Base-by-base conservation (phyloP, 495 filamentous ascomycete genomes). In the Penicillium atrosanguineum region DNA sequence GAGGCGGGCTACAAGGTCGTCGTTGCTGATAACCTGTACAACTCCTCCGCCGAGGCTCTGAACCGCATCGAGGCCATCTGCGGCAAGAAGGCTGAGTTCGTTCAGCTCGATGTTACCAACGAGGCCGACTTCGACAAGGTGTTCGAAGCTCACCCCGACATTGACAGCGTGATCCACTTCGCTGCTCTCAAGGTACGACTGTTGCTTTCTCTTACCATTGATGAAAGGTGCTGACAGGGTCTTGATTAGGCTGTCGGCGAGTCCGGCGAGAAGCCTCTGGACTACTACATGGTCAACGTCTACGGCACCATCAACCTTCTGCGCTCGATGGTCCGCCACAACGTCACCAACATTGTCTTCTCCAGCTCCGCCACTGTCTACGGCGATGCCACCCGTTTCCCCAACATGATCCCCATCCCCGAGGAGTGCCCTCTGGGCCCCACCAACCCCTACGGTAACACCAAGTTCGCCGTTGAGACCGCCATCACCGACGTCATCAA, bases 361-460 rank as follows among this genome's bases (percentile, higher is more conserved):
- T 96, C 92, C 47, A 96, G 83, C 64, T 96, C 91, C 7, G 91
- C 91, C 28, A 96, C 94, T 59, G 94, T 98, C 68, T 98, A 98
- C 68, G 94, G 94, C 54, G 94, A 98, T 74, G 94, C 95, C 45
- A 98, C 95, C 44, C 90, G 90, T 70, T 87, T 96, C 73, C 85
- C 87, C 60, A 87, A 95, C 78, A 97, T 98, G 95, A 97, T 98
- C 61, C 94, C 94, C 59, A 98, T 98, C 66, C 94, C 95, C 31
- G 94, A 98, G 76, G 75, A 89, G 65, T 98, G 94, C 81, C 94
- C 94, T 40, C 87, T 96, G 58, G 91, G 89, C 40, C 91, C 94
- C 19, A 98, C 93, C 47, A 98, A 97, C 81, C 90, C 94, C 12
- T 98, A 98, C 73, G 94, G 94, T 31, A 88, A 87, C 69, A 97